phyloP scores from a whole-genome alignment of 768 basidiomycete genomes.

The Tulasnella sp. region DNA sequence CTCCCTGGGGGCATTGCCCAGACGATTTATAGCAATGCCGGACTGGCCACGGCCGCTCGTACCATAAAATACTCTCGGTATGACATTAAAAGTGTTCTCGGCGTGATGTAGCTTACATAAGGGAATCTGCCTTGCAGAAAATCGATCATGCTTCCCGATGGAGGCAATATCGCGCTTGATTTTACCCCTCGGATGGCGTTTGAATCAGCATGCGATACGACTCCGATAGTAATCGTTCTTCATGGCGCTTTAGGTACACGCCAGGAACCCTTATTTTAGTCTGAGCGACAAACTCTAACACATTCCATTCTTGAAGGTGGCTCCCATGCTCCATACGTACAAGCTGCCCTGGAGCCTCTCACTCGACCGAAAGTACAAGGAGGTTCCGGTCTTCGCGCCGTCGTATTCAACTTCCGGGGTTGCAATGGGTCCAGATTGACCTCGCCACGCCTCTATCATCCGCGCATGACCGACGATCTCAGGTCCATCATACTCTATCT shows the following conservation, averaged over 20 bases:
- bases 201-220: not conserved
- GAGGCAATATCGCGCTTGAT: not conserved
- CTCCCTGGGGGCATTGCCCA: no score
- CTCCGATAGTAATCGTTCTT: not conserved
- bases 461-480: not conserved
- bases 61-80: no score
- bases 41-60: no score
- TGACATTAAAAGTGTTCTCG: no score
- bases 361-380: not conserved
- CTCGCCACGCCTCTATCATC: not conserved
- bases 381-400: not conserved
- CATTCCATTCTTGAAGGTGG: not conserved
- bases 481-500: not conserved
- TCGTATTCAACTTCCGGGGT: not conserved
- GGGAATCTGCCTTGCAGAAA: not conserved
- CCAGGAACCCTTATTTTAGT: no score
- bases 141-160: not conserved
- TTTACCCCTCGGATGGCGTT: not conserved
- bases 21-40: no score
- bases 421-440: not conserved
- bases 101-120: no score
- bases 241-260: not conserved
- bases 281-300: not conserved
- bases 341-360: not conserved
- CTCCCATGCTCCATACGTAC: not conserved